Evolutionary conservation across 164 flowering plant species (phyloP).

Genomic region (Liquidambar formosana): DNA sequence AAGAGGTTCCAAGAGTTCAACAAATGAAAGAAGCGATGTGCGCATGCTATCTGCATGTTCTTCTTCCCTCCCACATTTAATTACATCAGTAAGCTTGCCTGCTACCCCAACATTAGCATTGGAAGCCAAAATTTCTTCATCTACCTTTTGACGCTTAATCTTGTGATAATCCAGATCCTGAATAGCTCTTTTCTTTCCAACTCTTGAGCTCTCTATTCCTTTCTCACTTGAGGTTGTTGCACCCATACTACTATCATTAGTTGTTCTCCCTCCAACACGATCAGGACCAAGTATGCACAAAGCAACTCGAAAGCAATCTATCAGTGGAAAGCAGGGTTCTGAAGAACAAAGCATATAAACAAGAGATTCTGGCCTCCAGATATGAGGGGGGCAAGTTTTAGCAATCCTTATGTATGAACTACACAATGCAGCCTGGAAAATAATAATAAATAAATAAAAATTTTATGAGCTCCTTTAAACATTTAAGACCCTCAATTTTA

Average conservation of each 20-base stretch:
- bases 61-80: conserved; percentile 26
- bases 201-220: conserved; percentile 27
- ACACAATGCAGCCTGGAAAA: conserved; percentile 75
- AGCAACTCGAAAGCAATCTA: conserved; percentile 66
- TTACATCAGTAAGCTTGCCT: conserved; percentile 12
- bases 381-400: conserved; percentile 67
- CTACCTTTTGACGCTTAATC: conserved; percentile 67
- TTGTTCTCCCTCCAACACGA: conserved; percentile 41
- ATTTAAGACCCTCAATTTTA: background rate
- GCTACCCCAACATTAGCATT: conserved; percentile 22
- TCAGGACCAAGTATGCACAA: conserved; percentile 56
- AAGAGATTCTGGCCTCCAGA: conserved; percentile 83
- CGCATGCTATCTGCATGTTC: conserved; percentile 52
- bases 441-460: background rate
- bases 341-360: conserved; percentile 48
- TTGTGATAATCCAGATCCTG: conserved; percentile 30
- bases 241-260: conserved; percentile 9
- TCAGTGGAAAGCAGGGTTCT: conserved; percentile 54
- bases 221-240: conserved; percentile 19
- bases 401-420: conserved; percentile 70
- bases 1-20: conserved; percentile 56
- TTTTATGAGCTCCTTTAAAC: background rate
- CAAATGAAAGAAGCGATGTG: conserved; percentile 40
- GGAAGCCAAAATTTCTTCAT: conserved; percentile 24
- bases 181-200: conserved; percentile 63